A percentile compares a stretch with the other conserved stretches of the same genome.
Conservation (phyloP, 352 stramenopile species). For the Pythium brassicae region DNA sequence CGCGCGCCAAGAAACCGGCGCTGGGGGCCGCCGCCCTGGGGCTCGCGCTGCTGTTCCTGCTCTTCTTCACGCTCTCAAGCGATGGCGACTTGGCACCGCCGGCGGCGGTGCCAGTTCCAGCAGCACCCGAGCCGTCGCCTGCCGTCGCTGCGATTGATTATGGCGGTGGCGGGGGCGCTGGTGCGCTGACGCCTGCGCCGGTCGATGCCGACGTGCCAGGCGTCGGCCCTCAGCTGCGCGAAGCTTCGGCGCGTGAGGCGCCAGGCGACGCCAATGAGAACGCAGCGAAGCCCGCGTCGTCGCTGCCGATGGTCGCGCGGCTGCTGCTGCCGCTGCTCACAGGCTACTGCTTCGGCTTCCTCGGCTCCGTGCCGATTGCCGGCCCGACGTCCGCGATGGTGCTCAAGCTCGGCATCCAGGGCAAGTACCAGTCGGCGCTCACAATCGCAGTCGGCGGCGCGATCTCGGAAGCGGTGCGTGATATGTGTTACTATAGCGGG, state of each 20-base stretch:
- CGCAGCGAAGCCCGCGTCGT: slow-evolving; percentile 1
- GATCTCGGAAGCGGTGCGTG: slow-evolving; percentile 73
- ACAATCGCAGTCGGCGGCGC: slow-evolving; percentile 81
- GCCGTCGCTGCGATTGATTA: not conserved
- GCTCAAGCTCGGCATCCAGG: slow-evolving; percentile 82
- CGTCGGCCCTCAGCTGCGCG: not conserved
- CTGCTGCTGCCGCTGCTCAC: slow-evolving; percentile 69
- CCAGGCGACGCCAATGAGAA: not conserved
- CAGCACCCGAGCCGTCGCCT: not conserved
- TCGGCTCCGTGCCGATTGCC: slow-evolving; percentile 79
- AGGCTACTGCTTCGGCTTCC: slow-evolving; percentile 82
- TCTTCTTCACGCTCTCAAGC: slow-evolving; percentile 33
- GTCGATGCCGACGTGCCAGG: not conserved
- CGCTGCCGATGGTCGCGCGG: slow-evolving; percentile 45
- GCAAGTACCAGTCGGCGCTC: slow-evolving; percentile 74
- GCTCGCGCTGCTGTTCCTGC: slow-evolving; percentile 59
- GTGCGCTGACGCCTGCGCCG: not conserved
- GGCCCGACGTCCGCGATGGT: slow-evolving; percentile 87
- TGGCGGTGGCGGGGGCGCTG: not conserved
- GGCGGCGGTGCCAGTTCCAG: slow-evolving; percentile 1
- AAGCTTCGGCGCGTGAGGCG: not conserved
- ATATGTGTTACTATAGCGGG: no score
- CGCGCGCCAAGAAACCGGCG: slow-evolving; percentile 49
- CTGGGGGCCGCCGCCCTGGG: slow-evolving; percentile 25
- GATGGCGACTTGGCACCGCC: slow-evolving; percentile 6